phyloP scores from a whole-genome alignment of 2,329 filamentous ascomycete genomes.

The Diaporthe vaccinii region DNA sequence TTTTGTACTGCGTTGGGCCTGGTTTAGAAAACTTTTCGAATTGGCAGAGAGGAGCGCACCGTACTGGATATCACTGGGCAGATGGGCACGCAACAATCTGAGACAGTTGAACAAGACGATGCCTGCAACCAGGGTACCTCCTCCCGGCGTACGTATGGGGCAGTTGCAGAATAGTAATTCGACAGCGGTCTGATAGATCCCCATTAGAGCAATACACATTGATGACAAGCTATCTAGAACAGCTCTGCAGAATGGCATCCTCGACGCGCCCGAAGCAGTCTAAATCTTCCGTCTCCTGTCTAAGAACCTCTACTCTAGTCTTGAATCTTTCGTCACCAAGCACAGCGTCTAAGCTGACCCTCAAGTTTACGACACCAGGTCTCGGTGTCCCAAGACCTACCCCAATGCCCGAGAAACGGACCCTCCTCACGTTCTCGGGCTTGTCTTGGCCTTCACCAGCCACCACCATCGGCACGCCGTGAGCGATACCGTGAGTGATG shows the following conservation, averaged over 20 bases:
- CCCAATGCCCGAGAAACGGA: constrained; percentile 52
- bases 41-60: not conserved
- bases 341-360: constrained; percentile 48
- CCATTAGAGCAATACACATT: not conserved
- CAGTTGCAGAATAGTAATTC: not conserved
- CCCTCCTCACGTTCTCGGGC: constrained; percentile 53
- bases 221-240: not conserved
- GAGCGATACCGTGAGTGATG: constrained; percentile 55
- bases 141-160: not conserved
- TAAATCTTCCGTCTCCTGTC: constrained; percentile 47
- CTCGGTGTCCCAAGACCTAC: constrained; percentile 49
- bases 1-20: not conserved
- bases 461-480: constrained; percentile 56
- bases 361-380: constrained; percentile 47
- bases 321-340: constrained; percentile 45
- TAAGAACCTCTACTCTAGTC: constrained; percentile 45
- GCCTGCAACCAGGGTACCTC: no score
- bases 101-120: not conserved
- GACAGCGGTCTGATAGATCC: not conserved
- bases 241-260: constrained; percentile 34
- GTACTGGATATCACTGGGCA: not conserved
- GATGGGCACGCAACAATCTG: not conserved
- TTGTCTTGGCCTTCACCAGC: constrained; percentile 59
- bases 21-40: not conserved
- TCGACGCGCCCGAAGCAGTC: constrained; percentile 51